phyloP scores from a whole-genome alignment of 495 filamentous ascomycete genomes.

The Neurospora pannonica region DNA sequence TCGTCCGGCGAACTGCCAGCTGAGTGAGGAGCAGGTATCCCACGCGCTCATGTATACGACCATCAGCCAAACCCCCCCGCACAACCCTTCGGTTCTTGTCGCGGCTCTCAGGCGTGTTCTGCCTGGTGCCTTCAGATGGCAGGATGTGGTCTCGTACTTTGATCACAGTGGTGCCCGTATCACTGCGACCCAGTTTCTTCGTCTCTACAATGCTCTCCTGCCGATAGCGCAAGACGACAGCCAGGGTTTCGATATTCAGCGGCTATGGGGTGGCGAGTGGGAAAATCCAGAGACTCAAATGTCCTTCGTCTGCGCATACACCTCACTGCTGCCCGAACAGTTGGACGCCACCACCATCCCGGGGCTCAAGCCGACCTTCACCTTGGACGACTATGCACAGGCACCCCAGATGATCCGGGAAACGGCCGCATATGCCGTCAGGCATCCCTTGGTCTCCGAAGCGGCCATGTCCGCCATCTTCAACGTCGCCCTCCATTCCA shows the following conservation, averaged over 20 bases:
- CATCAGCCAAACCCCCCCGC: conserved; percentile 63
- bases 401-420: conserved; percentile 60
- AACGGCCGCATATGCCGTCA: conserved; percentile 63
- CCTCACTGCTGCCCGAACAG: conserved; percentile 56
- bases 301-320: conserved; percentile 77
- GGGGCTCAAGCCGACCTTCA: conserved; percentile 67
- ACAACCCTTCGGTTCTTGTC: conserved; percentile 67
- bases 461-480: conserved; percentile 78
- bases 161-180: conserved; percentile 73
- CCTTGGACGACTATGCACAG: conserved; percentile 62
- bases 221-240: conserved; percentile 53
- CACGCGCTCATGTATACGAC: conserved; percentile 65
- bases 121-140: conserved; percentile 63
- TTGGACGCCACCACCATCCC: conserved; percentile 78
- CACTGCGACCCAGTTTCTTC: conserved; percentile 67
- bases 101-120: conserved; percentile 38
- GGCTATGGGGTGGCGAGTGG: conserved; percentile 88
- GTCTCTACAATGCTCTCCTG: conserved; percentile 65
- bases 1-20: conserved; percentile 54
- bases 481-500: conserved; percentile 59
- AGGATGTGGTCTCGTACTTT: conserved; percentile 68
- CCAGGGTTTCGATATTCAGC: conserved; percentile 56
- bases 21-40: conserved; percentile 75
- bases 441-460: conserved; percentile 78
- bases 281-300: conserved; percentile 76